These are phyloP conservation scores for Cordia subcordata DNA, from an alignment of 257 asterid species.

Conservation along the genomic window DNA sequence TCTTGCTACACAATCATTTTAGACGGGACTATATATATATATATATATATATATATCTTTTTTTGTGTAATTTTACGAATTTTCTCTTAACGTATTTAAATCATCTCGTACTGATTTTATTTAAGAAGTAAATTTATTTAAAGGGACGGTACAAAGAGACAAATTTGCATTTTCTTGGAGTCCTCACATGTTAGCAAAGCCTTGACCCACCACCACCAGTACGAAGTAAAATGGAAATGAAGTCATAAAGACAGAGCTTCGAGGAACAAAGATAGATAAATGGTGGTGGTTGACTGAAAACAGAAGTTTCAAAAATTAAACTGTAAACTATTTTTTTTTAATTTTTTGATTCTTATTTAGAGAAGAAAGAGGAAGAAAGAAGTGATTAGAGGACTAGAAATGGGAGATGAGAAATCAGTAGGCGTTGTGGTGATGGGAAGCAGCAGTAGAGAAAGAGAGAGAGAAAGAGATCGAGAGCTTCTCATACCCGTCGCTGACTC, in stretches of 20 bases:
- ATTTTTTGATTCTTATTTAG: neutral
- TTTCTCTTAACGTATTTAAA: neutral
- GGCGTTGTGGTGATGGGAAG: conserved; percentile 41
- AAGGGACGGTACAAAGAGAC: too few species aligned
- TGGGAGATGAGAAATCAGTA: conserved; percentile 80
- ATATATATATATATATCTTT: neutral
- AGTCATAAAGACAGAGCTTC: neutral
- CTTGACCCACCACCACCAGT: conserved; percentile 6
- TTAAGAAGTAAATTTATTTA: too few species aligned
- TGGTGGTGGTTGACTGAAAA: neutral
- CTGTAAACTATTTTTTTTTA: too few species aligned
- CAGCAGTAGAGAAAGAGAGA: conserved; percentile 61
- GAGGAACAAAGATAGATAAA: neutral
- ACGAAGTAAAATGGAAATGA: too few species aligned
- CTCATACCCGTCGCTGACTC: conserved; percentile 79
- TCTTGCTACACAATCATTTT: too few species aligned
- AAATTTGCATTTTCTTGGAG: conserved; percentile 7
- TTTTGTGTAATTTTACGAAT: neutral
- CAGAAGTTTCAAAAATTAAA: neutral
- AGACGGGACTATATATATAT: too few species aligned
- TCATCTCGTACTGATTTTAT: neutral
- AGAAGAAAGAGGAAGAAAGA: conserved; percentile 1
- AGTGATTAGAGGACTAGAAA: too few species aligned
- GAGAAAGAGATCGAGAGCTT: conserved; percentile 91
- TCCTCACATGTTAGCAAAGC: conserved; percentile 6